Percentiles rank a stretch among this genome's conserved stretches.
These are phyloP conservation scores for Tribonema minus DNA, from an alignment of 108 stramenopile genomes.

Conservation along the genomic window DNA sequence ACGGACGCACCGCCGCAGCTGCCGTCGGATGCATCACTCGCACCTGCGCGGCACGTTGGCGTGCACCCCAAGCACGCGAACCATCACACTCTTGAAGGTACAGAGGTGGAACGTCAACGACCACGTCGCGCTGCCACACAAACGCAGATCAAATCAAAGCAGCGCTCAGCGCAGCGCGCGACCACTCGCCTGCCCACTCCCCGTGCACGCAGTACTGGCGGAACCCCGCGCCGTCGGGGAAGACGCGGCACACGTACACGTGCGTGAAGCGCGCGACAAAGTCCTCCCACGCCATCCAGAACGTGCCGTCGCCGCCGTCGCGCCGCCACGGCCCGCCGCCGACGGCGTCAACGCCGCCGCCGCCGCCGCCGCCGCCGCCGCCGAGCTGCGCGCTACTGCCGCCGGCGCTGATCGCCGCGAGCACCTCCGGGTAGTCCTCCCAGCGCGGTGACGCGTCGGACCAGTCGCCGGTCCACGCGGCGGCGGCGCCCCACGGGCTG, in stretches of 20 bases:
- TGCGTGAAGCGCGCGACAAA: slow-evolving; percentile 28
- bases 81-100: too few relatives aligned
- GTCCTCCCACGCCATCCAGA: slow-evolving; percentile 56
- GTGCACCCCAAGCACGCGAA: too few relatives aligned
- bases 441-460: slow-evolving; percentile 46
- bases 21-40: too few relatives aligned
- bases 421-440: slow-evolving; percentile 60
- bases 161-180: not conserved
- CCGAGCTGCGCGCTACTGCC: not conserved
- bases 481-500: slow-evolving; percentile 52
- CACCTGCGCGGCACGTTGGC: too few relatives aligned
- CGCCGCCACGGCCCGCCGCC: slow-evolving; percentile 28
- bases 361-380: not conserved
- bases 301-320: slow-evolving; percentile 44
- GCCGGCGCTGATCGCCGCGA: not conserved
- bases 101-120: too few relatives aligned
- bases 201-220: slow-evolving; percentile 59
- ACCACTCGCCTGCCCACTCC: slow-evolving; percentile 24
- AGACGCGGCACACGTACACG: slow-evolving; percentile 48
- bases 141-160: too few relatives aligned
- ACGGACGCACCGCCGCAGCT: too few relatives aligned
- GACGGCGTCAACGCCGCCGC: not conserved
- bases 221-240: slow-evolving; percentile 54
- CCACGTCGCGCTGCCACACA: too few relatives aligned
- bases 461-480: slow-evolving; percentile 58